Conservation (phyloP, 129 eudicot species). For the Calendula officinalis region DNA sequence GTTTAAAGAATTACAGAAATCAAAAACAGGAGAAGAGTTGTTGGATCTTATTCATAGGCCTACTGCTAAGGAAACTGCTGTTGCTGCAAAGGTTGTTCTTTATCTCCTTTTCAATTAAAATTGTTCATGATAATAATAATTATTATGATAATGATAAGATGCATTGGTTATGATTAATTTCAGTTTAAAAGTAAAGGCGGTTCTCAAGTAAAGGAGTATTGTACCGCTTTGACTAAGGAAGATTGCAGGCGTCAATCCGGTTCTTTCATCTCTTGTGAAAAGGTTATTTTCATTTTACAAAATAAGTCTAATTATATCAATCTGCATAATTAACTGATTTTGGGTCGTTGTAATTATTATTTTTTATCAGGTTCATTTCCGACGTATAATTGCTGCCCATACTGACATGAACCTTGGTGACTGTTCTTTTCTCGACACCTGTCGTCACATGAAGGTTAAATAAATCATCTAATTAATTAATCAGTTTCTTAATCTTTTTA, state of each 20-base stretch:
- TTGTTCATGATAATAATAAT: neutral
- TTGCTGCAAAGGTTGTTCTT: conserved; percentile 72
- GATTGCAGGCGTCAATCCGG: conserved; percentile 90
- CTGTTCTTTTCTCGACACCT: conserved; percentile 90
- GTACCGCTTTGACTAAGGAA: conserved; percentile 89
- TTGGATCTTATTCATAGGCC: conserved; percentile 90
- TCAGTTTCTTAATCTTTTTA: neutral
- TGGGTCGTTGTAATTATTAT: neutral
- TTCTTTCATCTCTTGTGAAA: conserved; percentile 88
- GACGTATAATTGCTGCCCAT: conserved; percentile 89
- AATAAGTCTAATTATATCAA: too few relatives aligned
- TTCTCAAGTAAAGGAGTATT: conserved; percentile 91
- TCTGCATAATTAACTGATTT: conserved; percentile 21
- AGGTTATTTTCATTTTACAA: conserved; percentile 37
- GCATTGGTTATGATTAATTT: conserved; percentile 13
- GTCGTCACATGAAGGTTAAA: conserved; percentile 96
- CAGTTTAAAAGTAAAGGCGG: conserved; percentile 97
- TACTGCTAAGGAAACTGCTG: conserved; percentile 92
- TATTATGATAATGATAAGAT: too few relatives aligned
- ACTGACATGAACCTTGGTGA: conserved; percentile 93
- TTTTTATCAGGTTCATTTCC: conserved; percentile 71
- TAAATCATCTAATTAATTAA: too few relatives aligned
- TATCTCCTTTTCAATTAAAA: neutral
- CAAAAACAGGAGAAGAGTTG: conserved; percentile 93
- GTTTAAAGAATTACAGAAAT: conserved; percentile 83